Percentiles rank a stretch among this genome's conserved stretches.
Conservation (phyloP, 306 rosid genomes). For the Heteromeles arbutifolia region DNA sequence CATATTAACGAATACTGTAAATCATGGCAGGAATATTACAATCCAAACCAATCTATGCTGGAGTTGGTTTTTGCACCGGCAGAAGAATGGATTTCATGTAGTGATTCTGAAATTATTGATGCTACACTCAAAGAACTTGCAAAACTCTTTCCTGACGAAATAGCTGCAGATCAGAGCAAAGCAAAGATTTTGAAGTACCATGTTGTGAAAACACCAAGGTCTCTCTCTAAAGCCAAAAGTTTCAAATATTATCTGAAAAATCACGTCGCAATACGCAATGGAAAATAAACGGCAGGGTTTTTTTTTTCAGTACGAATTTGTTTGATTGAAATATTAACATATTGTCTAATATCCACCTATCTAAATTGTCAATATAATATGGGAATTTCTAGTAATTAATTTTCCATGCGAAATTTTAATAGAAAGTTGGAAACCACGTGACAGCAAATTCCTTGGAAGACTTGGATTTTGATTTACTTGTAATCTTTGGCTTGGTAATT, state of each 20-base stretch:
- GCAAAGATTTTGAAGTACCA: slow-evolving; percentile 91
- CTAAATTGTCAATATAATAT: background rate
- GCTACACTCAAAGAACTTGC: slow-evolving; percentile 96
- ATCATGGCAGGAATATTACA: slow-evolving; percentile 70
- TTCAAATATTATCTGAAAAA: background rate
- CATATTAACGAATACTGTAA: background rate
- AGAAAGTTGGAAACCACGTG: background rate
- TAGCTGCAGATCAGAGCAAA: slow-evolving; percentile 86
- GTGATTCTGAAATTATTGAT: slow-evolving; percentile 76
- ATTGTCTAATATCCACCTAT: background rate
- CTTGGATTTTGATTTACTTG: background rate
- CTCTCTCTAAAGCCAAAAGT: slow-evolving; percentile 12
- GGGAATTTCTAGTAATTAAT: background rate
- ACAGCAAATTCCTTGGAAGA: background rate
- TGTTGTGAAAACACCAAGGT: slow-evolving; percentile 97
- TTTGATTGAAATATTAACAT: slow-evolving; percentile 1
- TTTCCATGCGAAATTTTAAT: background rate
- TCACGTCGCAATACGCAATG: background rate
- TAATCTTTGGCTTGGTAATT: background rate
- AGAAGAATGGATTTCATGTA: slow-evolving; percentile 84
- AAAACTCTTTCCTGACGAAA: slow-evolving; percentile 92
- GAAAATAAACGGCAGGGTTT: background rate
- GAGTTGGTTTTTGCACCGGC: slow-evolving; percentile 99
- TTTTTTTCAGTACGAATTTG: background rate
- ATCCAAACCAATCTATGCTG: slow-evolving; percentile 86